These are phyloP conservation scores for Trichoderma gamsii DNA, from an alignment of 495 filamentous ascomycete species.

Conservation along the genomic window DNA sequence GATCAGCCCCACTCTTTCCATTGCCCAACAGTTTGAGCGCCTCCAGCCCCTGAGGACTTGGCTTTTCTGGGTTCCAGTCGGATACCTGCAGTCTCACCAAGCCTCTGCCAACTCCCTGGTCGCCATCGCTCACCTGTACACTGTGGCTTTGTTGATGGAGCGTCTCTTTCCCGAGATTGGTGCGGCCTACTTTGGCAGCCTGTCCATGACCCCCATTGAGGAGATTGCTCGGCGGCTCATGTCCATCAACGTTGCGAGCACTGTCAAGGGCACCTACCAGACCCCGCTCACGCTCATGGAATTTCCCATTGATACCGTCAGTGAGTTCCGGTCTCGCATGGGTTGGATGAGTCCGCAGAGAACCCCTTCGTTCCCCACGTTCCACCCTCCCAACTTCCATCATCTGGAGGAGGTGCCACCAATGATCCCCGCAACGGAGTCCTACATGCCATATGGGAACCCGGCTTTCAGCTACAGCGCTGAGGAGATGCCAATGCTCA, in stretches of 20 bases:
- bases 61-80: slow-evolving; percentile 90
- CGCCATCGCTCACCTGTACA: slow-evolving; percentile 87
- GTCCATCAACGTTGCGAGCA: slow-evolving; percentile 40
- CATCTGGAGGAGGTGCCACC: slow-evolving; percentile 34
- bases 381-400: slow-evolving; percentile 40
- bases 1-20: slow-evolving; percentile 63
- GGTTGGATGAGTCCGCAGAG: slow-evolving; percentile 51
- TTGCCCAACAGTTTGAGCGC: slow-evolving; percentile 80
- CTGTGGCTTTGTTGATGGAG: slow-evolving; percentile 77
- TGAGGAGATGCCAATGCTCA: slow-evolving; percentile 44
- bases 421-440: slow-evolving; percentile 32
- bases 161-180: slow-evolving; percentile 87
- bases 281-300: slow-evolving; percentile 54
- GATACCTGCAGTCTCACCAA: slow-evolving; percentile 52
- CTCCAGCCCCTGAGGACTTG: slow-evolving; percentile 80
- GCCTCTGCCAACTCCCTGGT: slow-evolving; percentile 63
- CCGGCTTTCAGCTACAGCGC: slow-evolving; percentile 53
- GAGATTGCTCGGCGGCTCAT: slow-evolving; percentile 64
- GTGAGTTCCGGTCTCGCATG: slow-evolving; percentile 55
- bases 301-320: slow-evolving; percentile 55
- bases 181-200: slow-evolving; percentile 74
- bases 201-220: slow-evolving; percentile 69
- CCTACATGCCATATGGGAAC: slow-evolving; percentile 38
- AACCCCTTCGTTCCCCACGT: slow-evolving; percentile 50
- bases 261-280: slow-evolving; percentile 39